Conservation (phyloP, 164 flowering plant species). For the Paratinospora sagittata region DNA sequence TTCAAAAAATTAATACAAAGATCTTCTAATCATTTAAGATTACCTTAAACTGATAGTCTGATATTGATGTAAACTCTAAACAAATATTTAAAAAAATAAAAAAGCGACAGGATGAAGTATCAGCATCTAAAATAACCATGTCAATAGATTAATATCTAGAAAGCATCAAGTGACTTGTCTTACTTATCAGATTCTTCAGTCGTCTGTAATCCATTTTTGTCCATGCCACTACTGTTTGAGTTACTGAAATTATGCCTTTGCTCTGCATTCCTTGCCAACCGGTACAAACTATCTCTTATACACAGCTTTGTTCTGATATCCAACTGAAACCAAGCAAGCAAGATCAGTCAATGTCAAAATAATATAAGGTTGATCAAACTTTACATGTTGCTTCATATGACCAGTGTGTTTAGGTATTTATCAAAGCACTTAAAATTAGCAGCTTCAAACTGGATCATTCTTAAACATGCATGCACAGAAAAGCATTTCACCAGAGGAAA, state of each 20-base stretch:
- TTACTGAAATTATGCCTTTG: slow-evolving; percentile 51
- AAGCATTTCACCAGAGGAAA: too few relatives aligned
- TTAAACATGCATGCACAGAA: background rate
- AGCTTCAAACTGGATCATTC: background rate
- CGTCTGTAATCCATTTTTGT: slow-evolving; percentile 25
- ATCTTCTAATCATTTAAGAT: too few relatives aligned
- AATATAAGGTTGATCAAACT: background rate
- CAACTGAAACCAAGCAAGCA: slow-evolving; percentile 47
- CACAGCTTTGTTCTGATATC: slow-evolving; percentile 71
- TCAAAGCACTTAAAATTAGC: background rate
- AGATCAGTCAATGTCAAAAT: slow-evolving; percentile 13
- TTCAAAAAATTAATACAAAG: too few relatives aligned
- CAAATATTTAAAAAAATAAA: background rate
- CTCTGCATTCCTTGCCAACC: slow-evolving; percentile 83
- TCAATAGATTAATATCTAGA: background rate
- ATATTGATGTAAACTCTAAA: background rate
- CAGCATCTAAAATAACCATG: background rate
- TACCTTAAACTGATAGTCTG: background rate
- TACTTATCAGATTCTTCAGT: slow-evolving; percentile 51
- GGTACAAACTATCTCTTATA: slow-evolving; percentile 84
- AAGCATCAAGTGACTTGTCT: slow-evolving; percentile 2
- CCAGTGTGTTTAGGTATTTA: background rate
- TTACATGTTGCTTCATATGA: background rate
- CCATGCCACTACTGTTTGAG: slow-evolving; percentile 20
- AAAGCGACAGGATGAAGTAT: background rate